Percentiles rank a stretch among this genome's conserved stretches.
phyloP scores from a whole-genome alignment of 768 basidiomycete genomes.

The Suillus plorans region DNA sequence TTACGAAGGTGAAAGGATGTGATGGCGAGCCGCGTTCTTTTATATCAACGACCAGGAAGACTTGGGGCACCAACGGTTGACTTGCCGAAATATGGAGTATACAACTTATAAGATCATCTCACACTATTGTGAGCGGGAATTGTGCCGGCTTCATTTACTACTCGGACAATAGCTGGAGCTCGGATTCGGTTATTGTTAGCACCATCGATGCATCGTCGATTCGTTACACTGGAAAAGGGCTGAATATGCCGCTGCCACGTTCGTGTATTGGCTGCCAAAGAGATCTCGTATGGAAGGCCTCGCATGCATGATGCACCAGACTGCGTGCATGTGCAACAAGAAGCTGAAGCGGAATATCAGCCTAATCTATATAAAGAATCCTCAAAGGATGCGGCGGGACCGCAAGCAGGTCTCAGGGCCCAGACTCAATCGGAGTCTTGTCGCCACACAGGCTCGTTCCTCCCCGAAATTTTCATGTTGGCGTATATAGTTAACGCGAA shows the following conservation, averaged over 20 bases:
- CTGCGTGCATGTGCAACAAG: not conserved
- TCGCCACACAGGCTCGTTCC: too few relatives aligned
- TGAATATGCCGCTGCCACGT: not conserved
- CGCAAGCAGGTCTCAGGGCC: not conserved
- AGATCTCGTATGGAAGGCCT: not conserved
- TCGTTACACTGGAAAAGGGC: not conserved
- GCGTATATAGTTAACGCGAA: not conserved
- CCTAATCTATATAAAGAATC: not conserved
- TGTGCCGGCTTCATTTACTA: not conserved
- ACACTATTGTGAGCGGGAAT: constrained; percentile 13
- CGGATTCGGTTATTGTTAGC: not conserved
- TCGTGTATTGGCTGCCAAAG: not conserved
- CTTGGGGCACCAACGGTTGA: not conserved
- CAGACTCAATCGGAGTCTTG: too few relatives aligned
- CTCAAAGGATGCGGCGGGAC: not conserved
- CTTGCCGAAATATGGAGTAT: not conserved
- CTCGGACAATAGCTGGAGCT: constrained; percentile 1
- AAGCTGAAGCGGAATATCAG: not conserved
- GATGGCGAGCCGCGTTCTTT: not conserved
- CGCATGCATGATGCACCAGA: not conserved
- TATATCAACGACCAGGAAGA: not conserved
- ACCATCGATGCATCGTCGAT: not conserved
- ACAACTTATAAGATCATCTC: constrained; percentile 1
- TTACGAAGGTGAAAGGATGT: constrained; percentile 6
- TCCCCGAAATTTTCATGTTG: too few relatives aligned